Evolutionary conservation across 768 basidiomycete genomes (phyloP), one percentile per base, ranked within the genome.

Genomic region (Russula earlei): DNA sequence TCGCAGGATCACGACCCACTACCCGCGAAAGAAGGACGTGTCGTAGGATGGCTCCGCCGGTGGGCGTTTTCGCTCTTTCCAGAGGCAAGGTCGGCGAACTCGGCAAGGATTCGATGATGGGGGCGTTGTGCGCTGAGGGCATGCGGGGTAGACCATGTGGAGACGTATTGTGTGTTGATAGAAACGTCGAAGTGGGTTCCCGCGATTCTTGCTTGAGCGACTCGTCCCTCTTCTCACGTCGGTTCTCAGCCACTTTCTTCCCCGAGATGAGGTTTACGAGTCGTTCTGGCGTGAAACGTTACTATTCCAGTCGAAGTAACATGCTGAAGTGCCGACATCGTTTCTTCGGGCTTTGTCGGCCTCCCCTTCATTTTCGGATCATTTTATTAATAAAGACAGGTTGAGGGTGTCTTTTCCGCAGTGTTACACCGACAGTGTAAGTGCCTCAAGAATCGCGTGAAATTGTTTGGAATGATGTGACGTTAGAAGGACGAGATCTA

Each of bases 31-130:
- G 55, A 56, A 34, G 55, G 55, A 4, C 46, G 55, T 2, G 50
- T 38, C 5, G 55, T 37, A 11, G 44, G 49, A 8, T 56, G 55
- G 55, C 44, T 56, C 14, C 55, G 55, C 24, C 44, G 20, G 6
- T 52, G 55, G 55, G 55, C 49, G 6, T 49, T 37, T 29, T 56
- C 44, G 44, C 50, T 56, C n/a, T 52, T 46, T 11, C 38, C 29
- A 1, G 50, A 52, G 3, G 6, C 49, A 15, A 40, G 31, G 22
- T 3, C 22, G 10, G 43, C 43, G 24, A 12, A 17, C 37, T 33
- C 44, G 37, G 33, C 10, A 6, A 49, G 55, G 19, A 46, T 1
- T 25, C 49, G 55, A 41, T 52, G 50, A 56, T 25, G 31, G 31
- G n/a, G 22, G 24, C 17, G 15, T n/a, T n/a, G 36, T 20, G 7